Evolutionary conservation across 768 basidiomycete genomes (phyloP), one percentile per base, ranked within the genome.

Genomic region (Russula vinacea): DNA sequence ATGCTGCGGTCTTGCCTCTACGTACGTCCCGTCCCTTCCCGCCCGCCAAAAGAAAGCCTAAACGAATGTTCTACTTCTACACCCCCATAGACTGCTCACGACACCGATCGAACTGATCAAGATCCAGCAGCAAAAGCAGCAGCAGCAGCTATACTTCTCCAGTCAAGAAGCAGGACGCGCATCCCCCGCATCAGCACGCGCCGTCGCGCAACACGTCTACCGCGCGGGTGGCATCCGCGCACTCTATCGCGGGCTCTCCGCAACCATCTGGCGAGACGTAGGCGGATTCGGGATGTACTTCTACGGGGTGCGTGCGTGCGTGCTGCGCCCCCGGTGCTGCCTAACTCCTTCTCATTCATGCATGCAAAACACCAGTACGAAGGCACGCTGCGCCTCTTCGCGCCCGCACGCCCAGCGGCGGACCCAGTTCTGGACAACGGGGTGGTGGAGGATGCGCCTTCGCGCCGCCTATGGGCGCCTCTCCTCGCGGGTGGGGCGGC

Each of bases 71-170:
- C n/a, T n/a, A n/a, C n/a, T 11, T 1, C 33, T 9, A n/a, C n/a
- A n/a, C n/a, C 10, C 19, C 26, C 13, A 17, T 62, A 92, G 91
- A 7, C 68, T 91, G 11, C 74, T 95, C 61, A 90, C 91, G 2
- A 87, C 89, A 1, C 93, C 94, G 0, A 90, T 87, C 9, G 94
- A 96, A 67, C 81, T 94, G 1, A 80, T 96, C 76, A 96, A 96
- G 79, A 92, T 94, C 72, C 82, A 88, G 39, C 89, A 90, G 68
- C 90, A 92, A 68, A 80, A 83, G 35, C 74, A 81, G 59, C 73
- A 84, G 54, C 50, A 65, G 42, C 60, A 29, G 17, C 42, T 54
- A 5, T 17, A 17, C 60, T 3, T 51, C 17, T 2, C 32, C 5
- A 29, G 14, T 35, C n/a, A n/a, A n/a, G n/a, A n/a, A 6, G 8